Base-by-base conservation (phyloP, 805 yeast genomes). In the Saturnispora serradocipensis region DNA sequence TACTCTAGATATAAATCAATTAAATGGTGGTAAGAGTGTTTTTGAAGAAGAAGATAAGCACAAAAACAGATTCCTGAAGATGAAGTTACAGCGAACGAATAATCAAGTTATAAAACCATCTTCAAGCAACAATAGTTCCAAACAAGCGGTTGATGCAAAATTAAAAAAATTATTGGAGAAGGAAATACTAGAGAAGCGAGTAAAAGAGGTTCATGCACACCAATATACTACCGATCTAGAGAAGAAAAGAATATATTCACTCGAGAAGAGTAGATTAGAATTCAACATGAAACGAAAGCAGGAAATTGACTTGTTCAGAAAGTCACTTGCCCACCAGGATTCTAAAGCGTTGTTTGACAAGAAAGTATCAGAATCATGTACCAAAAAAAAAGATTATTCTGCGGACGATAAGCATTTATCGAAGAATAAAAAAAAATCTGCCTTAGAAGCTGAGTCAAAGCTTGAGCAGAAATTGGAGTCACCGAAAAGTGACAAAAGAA, bases 241-340 rank as follows among this genome's bases (percentile, higher is more conserved):
- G 20, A 40, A 47, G n/a, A 16, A 15, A 28, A 13, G 28, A 10
- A 28, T 22, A 39, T 45, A 47, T 28, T 9, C 13, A 5, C 10
- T 15, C 3, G 25, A 16, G 25, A 18, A 39, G 9, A 39, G 38
- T 18, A 24, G 16, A 13, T 4, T 28, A 16, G 18, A 30, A 13
- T 47, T 47, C 20, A 44, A 47, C 8, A 24, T n/a, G 16, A 47
- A 47, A 35, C 25, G 50, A 24, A 43, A 22, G 36, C 36, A 20
- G 18, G 50, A 43, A 39, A 36, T 22, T 16, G 35, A 46, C 22
- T 16, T 7, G 13, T 44, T 44, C 15, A 30, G 34, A 36, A 36
- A 49, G 28, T 39, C 46, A 22, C 7, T 32, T 27, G 45, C 45
- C 9, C 22, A 32, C 16, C 43, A 36, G 22, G 44, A 22, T 40